A percentile compares a stretch with the other conserved stretches of the same genome.
Conservation (phyloP, 2,329 filamentous ascomycete genomes). For the Fusarium pseudonygamai region DNA sequence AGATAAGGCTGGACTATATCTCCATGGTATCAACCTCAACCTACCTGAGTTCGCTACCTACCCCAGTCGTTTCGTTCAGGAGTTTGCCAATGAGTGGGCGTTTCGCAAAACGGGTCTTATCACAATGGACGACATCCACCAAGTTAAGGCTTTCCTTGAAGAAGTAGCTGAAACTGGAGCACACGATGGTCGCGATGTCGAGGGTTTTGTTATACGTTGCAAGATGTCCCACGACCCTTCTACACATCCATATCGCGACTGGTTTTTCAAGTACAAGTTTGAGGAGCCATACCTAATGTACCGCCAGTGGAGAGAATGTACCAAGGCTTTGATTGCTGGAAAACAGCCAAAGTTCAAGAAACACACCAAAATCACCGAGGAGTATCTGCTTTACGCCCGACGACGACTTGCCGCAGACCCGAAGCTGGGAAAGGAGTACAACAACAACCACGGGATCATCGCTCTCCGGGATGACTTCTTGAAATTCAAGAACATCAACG, state of each 20-base stretch:
- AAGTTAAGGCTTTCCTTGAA: slow-evolving; percentile 85
- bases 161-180: slow-evolving; percentile 86
- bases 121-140: slow-evolving; percentile 75
- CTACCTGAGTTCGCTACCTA: slow-evolving; percentile 92
- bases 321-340: slow-evolving; percentile 84
- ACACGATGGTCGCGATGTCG: slow-evolving; percentile 90
- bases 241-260: slow-evolving; percentile 75
- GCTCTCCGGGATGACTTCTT: slow-evolving; percentile 88
- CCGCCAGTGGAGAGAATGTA: slow-evolving; percentile 97
- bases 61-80: slow-evolving; percentile 81
- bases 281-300: slow-evolving; percentile 99
- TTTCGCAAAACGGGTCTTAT: slow-evolving; percentile 89
- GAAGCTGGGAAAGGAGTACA: slow-evolving; percentile 75
- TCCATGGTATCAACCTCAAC: slow-evolving; percentile 97
- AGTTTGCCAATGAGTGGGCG: slow-evolving; percentile 91
- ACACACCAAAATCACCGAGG: slow-evolving; percentile 87
- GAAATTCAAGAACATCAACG: slow-evolving; percentile 82
- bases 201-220: slow-evolving; percentile 96
- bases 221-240: slow-evolving; percentile 67
- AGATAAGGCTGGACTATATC: slow-evolving; percentile 86
- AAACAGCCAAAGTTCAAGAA: slow-evolving; percentile 83
- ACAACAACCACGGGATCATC: slow-evolving; percentile 94
- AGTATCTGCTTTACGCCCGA: slow-evolving; percentile 86
- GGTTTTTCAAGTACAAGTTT: slow-evolving; percentile 99
- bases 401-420: slow-evolving; percentile 76